Base-by-base conservation (phyloP, 208 protist genomes). In the Acanthamoeba castellanii region DNA sequence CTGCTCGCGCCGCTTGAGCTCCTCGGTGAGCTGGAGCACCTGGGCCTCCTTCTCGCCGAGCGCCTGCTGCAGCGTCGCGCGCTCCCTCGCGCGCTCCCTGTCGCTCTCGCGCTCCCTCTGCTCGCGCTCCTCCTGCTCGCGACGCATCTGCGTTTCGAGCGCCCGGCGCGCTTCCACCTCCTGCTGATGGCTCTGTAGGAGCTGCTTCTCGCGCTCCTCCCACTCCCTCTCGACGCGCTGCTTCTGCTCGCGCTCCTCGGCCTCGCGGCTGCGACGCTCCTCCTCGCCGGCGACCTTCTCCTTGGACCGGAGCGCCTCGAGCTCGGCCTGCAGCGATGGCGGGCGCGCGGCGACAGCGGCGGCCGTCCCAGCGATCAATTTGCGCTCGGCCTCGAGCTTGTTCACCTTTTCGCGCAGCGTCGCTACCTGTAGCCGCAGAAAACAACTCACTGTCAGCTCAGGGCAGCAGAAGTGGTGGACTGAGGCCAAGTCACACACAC, bases 101-200 rank as follows among this genome's bases (percentile, higher is more conserved):
- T 47, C 37, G 74, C 18, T 18, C 64, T 14, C 66, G n/a, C 30
- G 27, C 27, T 74, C 66, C 8, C 66, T 30, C 66, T 74, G 30
- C 66, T 74, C 66, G 9, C 66, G 34, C 45, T 84, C 74, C 25
- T 84, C 74, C 18, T 30, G 74, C 45, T 84, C 74, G 13, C 42
- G 74, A 84, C 74, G 74, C 74, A 84, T 84, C 74, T 84, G 74
- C 74, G 74, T 84, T 22, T 84, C 74, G 18, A 84, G 45, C 42
- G 74, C 74, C 18, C 22, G 8, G 25, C 34, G 74, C 45, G 74
- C 74, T 6, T 45, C 37, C 74, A 16, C 74, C 74, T 84, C 74
- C 32, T 84, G 5, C n/a, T 11, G 13, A 1, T 52, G 34, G 25
- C 8, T 27, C 34, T 52, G 34, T 37, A 55, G 42, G 22, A 84